Base-by-base conservation (phyloP, 2,329 filamentous ascomycete species). In the Trichoderma asperellum region DNA sequence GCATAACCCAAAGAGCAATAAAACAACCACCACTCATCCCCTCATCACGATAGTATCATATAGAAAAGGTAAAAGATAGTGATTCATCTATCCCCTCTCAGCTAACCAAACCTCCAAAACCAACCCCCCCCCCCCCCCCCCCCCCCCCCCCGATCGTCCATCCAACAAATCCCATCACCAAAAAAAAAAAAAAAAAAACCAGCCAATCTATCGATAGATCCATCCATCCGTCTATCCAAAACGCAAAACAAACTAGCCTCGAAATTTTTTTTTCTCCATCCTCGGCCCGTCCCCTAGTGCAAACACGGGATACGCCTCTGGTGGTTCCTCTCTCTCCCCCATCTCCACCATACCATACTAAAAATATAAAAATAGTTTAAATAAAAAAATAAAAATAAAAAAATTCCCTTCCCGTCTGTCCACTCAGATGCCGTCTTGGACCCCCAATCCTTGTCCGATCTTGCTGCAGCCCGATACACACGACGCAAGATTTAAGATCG, bases 381-480 rank as follows among this genome's bases (percentile, higher is more conserved):
- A 14, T 1, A 16, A 40, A 40, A 40, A 40, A 40, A 18, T 43
- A 43, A 43, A 43, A 43, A 43, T 43, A 43, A n/a, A n/a, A 43
- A 5, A n/a, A n/a, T 40, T 40, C 12, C 35, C 35, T 40, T 43
- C 16, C 40, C 40, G 40, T 43, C 49, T 10, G 49, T 64, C 61
- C 61, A 64, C 34, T 64, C 49, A 64, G 5, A 35, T 40, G n/a
- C 53, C 35, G 47, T 24, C 53, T 7, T 58, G 2, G 35, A 58
- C 53, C 53, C 57, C 37, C 35, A 58, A 52, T 34, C 63, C 53
- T 58, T 66, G 63, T 29, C 29, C 16, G 11, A 16, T 27, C 56
- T 29, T 14, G 35, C 58, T 68, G 66, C 66, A 68, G 47, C 47
- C 34, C 35, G 61, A 64, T 64, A 64, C 27, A 29, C 53, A 32